Percentiles rank a stretch among this genome's conserved stretches.
Conservation (phyloP, 768 basidiomycete species). For the Neoboletus magnificus region DNA sequence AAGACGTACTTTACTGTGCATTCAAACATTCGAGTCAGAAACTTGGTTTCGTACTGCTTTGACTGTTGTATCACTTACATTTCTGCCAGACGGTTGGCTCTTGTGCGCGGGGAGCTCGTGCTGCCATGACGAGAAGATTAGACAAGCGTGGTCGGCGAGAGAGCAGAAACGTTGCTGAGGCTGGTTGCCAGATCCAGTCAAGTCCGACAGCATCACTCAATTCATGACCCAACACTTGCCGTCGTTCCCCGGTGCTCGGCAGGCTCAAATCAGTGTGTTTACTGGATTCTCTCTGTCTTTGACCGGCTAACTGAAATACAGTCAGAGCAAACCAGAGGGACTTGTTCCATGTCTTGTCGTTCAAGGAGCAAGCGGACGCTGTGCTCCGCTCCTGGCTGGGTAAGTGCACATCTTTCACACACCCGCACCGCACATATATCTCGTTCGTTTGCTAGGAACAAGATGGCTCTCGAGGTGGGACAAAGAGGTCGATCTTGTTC, state of each 20-base stretch:
- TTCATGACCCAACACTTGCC: constrained; percentile 30
- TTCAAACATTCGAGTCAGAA: constrained; percentile 12
- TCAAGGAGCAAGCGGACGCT: constrained; percentile 73
- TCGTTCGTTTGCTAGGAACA: constrained; percentile 51
- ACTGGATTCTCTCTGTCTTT: background rate
- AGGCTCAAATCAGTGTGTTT: constrained; percentile 83
- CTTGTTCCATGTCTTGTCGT: constrained; percentile 66
- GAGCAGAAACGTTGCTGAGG: background rate
- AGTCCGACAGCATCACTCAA: constrained; percentile 4
- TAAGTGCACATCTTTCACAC: constrained; percentile 30
- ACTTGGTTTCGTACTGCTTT: background rate
- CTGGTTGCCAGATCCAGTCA: background rate
- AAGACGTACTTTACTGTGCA: constrained; percentile 56
- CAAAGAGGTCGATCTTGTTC: constrained; percentile 68
- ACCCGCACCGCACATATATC: constrained; percentile 5
- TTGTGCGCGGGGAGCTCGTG: constrained; percentile 37
- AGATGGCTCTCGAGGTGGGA: constrained; percentile 79
- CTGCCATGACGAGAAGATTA: constrained; percentile 21
- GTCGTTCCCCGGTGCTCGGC: constrained; percentile 71
- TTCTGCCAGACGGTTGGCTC: constrained; percentile 76
- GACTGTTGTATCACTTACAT: constrained; percentile 41
- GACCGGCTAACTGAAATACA: constrained; percentile 30
- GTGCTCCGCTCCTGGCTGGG: constrained; percentile 78
- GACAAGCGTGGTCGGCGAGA: background rate
- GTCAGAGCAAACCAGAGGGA: constrained; percentile 87